phyloP scores from a whole-genome alignment of 2,329 filamentous ascomycete genomes.

The Botrytis cinerea region DNA sequence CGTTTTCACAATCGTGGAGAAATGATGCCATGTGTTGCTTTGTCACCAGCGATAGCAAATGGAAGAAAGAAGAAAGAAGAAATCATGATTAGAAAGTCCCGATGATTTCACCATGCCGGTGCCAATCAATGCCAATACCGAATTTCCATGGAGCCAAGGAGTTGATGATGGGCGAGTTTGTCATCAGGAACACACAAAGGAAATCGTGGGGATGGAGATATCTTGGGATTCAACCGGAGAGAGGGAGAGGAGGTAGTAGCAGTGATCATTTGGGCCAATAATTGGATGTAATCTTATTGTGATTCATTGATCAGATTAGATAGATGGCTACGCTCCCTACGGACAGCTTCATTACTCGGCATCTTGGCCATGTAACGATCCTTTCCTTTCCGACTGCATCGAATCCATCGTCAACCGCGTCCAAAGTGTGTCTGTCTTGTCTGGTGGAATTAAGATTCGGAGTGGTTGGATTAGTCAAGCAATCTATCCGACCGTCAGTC shows the following conservation, averaged over 20 bases:
- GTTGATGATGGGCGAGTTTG: neutral
- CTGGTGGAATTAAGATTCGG: conserved; percentile 17
- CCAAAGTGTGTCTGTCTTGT: neutral
- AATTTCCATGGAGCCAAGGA: neutral
- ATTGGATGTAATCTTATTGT: neutral
- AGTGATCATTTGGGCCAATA: neutral
- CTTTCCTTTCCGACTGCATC: neutral
- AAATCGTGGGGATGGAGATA: conserved; percentile 13
- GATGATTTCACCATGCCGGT: too few relatives aligned
- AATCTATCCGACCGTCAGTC: too few relatives aligned
- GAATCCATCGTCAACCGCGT: neutral
- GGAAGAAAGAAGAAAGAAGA: neutral
- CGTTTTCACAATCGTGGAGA: neutral
- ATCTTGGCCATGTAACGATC: conserved; percentile 1
- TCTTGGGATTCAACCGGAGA: conserved; percentile 2
- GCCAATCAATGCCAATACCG: too few relatives aligned
- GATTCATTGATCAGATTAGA: neutral
- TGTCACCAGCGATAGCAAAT: neutral
- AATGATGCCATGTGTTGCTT: conserved; percentile 2
- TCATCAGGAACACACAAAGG: neutral
- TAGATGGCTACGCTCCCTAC: neutral
- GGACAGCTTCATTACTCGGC: neutral
- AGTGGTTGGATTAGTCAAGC: conserved; percentile 16
- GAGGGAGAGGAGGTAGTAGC: neutral
- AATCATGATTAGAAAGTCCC: neutral